Evolutionary conservation across 1,139 yeast genomes (phyloP).

Genomic region (Debaryomyces robertsiae): DNA sequence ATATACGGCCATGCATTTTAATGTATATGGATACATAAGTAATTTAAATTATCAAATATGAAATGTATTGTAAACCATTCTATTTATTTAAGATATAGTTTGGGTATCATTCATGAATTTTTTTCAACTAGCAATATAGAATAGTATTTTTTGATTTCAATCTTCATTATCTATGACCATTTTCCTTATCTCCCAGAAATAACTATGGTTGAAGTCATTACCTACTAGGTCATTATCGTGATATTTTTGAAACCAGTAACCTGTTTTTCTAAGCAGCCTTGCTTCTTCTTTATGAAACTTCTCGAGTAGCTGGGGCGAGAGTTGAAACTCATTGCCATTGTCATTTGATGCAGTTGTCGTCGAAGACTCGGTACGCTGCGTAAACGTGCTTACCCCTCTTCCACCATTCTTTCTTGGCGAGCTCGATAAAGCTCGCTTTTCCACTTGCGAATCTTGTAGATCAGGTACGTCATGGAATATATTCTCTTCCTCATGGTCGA

Average conservation of each 20-base stretch:
- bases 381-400: constrained; percentile 32
- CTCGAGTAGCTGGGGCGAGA: constrained; percentile 42
- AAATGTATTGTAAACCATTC: no score
- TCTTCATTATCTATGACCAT: constrained; percentile 49
- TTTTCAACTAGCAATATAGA: no score
- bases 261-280: constrained; percentile 49
- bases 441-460: constrained; percentile 13
- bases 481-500: constrained; percentile 42
- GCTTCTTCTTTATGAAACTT: constrained; percentile 53
- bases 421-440: constrained; percentile 12
- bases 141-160: neutral
- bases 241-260: constrained; percentile 54
- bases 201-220: constrained; percentile 32
- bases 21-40: no score
- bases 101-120: no score
- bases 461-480: constrained; percentile 59
- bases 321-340: constrained; percentile 42
- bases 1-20: neutral
- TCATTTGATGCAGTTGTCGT: constrained; percentile 17
- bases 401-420: constrained; percentile 21
- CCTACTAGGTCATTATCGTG: constrained; percentile 31
- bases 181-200: constrained; percentile 56
- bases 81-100: no score
- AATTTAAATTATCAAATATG: no score
- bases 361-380: constrained; percentile 41